Evolutionary conservation across 2,329 filamentous ascomycete species (phyloP).

Genomic region (Ophiostoma sp.): DNA sequence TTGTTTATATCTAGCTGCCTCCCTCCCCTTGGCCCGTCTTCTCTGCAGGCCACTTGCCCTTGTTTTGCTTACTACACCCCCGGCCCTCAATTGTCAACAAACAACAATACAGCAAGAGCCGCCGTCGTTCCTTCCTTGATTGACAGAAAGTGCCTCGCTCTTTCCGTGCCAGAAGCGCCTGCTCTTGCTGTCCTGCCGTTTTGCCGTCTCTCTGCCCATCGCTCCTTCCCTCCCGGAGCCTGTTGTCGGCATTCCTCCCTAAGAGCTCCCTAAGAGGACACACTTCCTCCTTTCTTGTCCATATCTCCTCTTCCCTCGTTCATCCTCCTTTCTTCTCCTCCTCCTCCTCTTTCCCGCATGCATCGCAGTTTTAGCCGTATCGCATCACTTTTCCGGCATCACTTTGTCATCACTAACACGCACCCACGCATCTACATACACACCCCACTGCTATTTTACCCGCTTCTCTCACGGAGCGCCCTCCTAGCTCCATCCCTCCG

Average conservation of each 20-base stretch:
- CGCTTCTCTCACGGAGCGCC: not conserved
- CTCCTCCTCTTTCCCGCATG: not conserved
- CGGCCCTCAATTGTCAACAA: not conserved
- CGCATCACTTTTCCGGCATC: not conserved
- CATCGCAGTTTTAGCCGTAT: not conserved
- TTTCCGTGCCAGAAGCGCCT: not conserved
- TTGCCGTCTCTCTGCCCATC: not conserved
- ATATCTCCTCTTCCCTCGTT: not conserved
- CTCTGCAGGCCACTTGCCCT: not conserved
- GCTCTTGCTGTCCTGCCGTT: not conserved
- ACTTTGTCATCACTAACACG: constrained; percentile 5
- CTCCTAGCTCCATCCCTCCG: not conserved
- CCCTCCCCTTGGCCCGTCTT: not conserved
- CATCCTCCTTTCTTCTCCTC: not conserved
- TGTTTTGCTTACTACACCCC: too few species aligned
- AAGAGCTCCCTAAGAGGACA: too few species aligned
- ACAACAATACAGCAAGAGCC: not conserved
- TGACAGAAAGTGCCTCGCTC: not conserved
- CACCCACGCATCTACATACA: not conserved
- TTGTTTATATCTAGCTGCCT: not conserved
- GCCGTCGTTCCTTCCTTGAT: constrained; percentile 1
- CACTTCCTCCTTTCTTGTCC: too few species aligned
- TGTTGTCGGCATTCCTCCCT: not conserved
- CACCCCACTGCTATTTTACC: constrained; percentile 2
- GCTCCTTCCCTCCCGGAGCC: not conserved